Conservation (phyloP, 345 rosid genomes). For the Excoecaria cochinchinensis region DNA sequence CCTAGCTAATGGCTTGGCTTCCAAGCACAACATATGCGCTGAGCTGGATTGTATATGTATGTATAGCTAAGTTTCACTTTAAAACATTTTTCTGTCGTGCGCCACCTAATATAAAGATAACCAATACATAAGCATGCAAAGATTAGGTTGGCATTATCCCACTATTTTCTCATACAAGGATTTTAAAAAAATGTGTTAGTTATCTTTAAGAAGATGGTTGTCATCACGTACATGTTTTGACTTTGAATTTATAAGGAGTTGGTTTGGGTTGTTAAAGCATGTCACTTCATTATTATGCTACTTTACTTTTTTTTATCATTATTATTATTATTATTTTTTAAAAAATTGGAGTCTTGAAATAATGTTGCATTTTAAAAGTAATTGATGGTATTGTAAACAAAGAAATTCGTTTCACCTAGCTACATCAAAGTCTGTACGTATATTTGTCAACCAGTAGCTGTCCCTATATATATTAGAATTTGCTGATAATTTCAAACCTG, state of each 20-base stretch:
- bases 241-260: neutral
- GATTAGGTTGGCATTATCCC: constrained; percentile 27
- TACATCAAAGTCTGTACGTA: no score
- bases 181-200: constrained; percentile 12
- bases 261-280: constrained; percentile 20
- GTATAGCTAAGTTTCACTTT: neutral
- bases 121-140: neutral
- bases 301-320: neutral
- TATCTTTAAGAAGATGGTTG: constrained; percentile 6
- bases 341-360: no score
- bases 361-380: no score
- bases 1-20: neutral
- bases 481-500: no score
- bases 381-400: neutral
- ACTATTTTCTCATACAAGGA: neutral
- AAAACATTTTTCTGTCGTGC: neutral
- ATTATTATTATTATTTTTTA: no score
- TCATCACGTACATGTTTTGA: constrained; percentile 6
- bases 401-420: neutral
- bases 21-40: neutral
- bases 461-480: no score
- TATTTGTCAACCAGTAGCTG: no score
- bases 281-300: neutral
- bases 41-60: neutral
- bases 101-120: constrained; percentile 12